Percentiles rank a stretch among this genome's conserved stretches.
These are phyloP conservation scores for Nicotiana tomentosiformis DNA, from an alignment of 257 asterid species.

Conservation along the genomic window DNA sequence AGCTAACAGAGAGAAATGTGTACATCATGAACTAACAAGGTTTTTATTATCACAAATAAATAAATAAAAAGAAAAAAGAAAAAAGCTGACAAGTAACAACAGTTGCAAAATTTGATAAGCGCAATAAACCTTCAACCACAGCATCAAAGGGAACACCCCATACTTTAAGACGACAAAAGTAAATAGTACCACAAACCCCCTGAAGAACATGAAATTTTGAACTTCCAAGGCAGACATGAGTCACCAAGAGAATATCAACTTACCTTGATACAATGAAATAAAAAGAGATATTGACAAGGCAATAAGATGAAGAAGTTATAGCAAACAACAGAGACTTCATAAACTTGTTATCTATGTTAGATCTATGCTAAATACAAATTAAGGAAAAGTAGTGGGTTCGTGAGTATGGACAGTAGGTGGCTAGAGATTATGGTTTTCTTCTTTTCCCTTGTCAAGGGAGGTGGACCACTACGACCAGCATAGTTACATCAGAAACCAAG, in stretches of 20 bases:
- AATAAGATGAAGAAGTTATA: neutral
- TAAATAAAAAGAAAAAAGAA: neutral
- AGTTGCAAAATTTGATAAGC: neutral
- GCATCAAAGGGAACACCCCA: neutral
- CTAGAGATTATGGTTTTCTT: neutral
- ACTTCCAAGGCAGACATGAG: neutral
- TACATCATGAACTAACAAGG: neutral
- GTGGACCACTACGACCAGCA: neutral
- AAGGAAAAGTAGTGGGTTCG: neutral
- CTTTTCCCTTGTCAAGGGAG: neutral
- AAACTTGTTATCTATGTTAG: neutral
- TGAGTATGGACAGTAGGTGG: neutral
- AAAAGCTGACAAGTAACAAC: neutral
- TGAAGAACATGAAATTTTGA: neutral
- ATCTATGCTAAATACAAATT: neutral
- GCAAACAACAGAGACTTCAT: neutral
- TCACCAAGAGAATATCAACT: neutral
- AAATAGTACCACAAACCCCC: neutral
- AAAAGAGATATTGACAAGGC: neutral
- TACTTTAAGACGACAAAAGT: neutral
- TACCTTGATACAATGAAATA: slow-evolving; percentile 1
- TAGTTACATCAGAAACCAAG: neutral
- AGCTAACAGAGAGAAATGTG: neutral
- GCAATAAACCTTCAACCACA: neutral
- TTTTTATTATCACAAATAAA: neutral